Evolutionary conservation across 2,329 filamentous ascomycete genomes (phyloP).

Genomic region (Colletotrichum sp.): DNA sequence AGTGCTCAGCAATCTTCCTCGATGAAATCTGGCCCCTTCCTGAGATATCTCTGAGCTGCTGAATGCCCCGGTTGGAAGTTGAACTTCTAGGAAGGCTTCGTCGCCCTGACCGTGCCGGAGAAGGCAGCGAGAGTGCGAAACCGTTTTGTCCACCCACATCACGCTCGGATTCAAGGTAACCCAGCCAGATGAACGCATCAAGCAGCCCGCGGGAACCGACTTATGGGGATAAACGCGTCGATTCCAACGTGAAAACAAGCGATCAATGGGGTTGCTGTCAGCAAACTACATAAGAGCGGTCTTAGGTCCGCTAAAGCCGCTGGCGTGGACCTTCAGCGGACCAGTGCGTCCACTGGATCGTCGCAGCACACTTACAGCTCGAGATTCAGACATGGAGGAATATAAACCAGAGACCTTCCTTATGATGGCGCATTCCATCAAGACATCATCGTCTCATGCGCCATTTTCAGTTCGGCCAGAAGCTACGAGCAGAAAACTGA

Average conservation of each 20-base stretch:
- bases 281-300: neutral
- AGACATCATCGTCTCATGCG: neutral
- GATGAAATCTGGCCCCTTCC: neutral
- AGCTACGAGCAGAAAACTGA: neutral
- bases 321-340: neutral
- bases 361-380: neutral
- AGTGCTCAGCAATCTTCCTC: neutral
- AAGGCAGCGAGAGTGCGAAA: neutral
- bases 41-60: neutral
- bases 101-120: neutral
- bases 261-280: neutral
- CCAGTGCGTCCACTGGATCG: neutral
- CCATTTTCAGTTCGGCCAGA: neutral
- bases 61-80: neutral
- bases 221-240: neutral
- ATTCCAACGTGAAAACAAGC: neutral
- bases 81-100: neutral
- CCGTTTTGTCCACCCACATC: neutral
- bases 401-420: neutral
- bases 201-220: neutral
- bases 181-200: neutral
- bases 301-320: neutral
- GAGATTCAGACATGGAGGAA: neutral
- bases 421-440: accelerated
- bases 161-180: neutral